Percentiles rank a stretch among this genome's conserved stretches.
Conservation (phyloP, 2,329 filamentous ascomycete genomes). For the Magnaporthiopsis rhizophila region DNA sequence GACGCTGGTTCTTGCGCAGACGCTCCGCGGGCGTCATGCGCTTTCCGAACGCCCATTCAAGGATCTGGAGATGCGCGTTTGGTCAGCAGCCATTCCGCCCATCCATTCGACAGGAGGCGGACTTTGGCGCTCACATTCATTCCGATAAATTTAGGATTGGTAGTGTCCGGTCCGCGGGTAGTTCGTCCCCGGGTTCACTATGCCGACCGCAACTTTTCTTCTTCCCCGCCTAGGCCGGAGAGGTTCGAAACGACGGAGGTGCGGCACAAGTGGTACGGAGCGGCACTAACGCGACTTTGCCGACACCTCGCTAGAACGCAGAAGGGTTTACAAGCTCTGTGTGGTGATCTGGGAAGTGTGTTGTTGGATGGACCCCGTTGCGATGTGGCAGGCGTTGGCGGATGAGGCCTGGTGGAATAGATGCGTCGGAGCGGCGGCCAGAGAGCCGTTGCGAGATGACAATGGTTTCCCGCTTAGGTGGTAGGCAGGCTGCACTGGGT, state of each 20-base stretch:
- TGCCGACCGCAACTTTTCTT: neutral
- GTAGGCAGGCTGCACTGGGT: neutral
- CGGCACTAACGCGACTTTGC: neutral
- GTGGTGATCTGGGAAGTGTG: neutral
- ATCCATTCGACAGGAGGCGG: neutral
- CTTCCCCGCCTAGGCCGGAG: too few species aligned
- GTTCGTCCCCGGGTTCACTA: neutral
- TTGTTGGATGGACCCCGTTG: too few species aligned
- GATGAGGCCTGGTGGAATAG: neutral
- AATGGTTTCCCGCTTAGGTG: neutral
- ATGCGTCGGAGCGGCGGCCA: neutral
- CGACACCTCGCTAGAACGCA: too few species aligned
- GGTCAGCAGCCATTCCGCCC: neutral
- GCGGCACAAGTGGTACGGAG: neutral
- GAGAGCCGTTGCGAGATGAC: neutral
- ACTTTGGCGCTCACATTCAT: neutral
- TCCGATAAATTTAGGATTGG: neutral
- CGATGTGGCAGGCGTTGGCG: neutral
- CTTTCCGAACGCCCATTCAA: conserved; percentile 99
- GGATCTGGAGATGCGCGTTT: conserved; percentile 51
- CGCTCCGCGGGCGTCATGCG: conserved; percentile 95
- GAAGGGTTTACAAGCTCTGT: neutral
- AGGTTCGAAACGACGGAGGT: neutral
- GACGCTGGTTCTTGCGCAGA: conserved; percentile 87
- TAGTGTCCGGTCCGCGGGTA: neutral